phyloP scores from a whole-genome alignment of 2,329 filamentous ascomycete species.

The Beauveria sp. region DNA sequence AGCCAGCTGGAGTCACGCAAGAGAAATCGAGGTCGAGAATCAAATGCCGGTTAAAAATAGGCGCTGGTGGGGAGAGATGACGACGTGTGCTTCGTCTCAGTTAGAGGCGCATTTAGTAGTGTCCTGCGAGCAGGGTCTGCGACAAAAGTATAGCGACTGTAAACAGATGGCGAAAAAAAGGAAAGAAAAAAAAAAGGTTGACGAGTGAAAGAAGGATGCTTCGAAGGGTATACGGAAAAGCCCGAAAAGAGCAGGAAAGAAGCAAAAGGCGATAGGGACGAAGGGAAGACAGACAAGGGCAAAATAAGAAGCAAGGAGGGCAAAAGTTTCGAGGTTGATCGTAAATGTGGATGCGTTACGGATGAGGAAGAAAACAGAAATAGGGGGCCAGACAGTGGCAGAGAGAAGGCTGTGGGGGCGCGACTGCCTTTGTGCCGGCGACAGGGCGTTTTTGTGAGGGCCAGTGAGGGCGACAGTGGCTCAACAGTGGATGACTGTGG shows the following conservation, averaged over 20 bases:
- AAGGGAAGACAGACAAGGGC: background rate
- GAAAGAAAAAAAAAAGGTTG: background rate
- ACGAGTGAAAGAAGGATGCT: constrained; percentile 3
- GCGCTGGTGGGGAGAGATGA: constrained; percentile 12
- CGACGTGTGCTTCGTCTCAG: constrained; percentile 8
- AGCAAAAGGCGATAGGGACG: background rate
- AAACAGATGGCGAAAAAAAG: background rate
- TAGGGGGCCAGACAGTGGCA: too few relatives aligned
- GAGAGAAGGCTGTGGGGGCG: too few relatives aligned
- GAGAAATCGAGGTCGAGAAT: background rate
- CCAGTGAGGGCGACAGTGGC: too few relatives aligned
- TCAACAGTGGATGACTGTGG: too few relatives aligned
- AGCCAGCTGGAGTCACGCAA: background rate
- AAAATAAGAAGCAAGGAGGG: constrained; percentile 4
- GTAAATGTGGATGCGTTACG: too few relatives aligned
- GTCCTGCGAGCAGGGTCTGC: background rate
- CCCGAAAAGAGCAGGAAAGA: background rate
- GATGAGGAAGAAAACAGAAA: too few relatives aligned
- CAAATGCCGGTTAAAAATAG: background rate
- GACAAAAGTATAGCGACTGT: background rate
- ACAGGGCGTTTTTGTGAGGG: too few relatives aligned
- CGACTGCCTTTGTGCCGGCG: too few relatives aligned
- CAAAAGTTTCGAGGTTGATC: constrained; percentile 3
- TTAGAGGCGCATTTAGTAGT: background rate
- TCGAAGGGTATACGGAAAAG: background rate